Conservation (phyloP, 1,284 basidiomycete genomes). For the Ustilago bromivora region DNA sequence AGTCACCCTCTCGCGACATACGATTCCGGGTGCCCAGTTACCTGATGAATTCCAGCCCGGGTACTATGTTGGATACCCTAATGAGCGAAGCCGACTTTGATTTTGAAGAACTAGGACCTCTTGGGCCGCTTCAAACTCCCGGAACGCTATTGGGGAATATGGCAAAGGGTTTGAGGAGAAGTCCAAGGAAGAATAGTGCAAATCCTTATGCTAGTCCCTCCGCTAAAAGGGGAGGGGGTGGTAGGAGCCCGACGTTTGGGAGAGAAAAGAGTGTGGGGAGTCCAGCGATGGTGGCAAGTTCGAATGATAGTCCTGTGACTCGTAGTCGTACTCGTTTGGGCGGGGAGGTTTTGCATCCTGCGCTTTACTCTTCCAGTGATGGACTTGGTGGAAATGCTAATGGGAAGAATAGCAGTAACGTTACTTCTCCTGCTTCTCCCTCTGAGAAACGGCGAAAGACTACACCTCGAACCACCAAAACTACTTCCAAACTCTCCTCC, state of each 20-base stretch:
- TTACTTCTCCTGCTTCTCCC: conserved; percentile 54
- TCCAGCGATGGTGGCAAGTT: conserved; percentile 8
- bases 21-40: conserved; percentile 59
- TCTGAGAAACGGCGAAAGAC: conserved; percentile 14
- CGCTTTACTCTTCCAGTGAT: conserved; percentile 53
- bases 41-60: conserved; percentile 64
- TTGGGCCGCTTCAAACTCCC: conserved; percentile 43
- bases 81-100: conserved; percentile 63
- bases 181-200: conserved; percentile 64
- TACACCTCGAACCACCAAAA: neutral
- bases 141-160: conserved; percentile 35
- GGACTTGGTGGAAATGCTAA: conserved; percentile 11
- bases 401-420: conserved; percentile 49
- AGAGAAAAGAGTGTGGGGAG: conserved; percentile 4
- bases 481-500: neutral
- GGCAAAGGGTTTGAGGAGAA: conserved; percentile 49
- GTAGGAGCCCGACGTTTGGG: neutral
- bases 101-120: conserved; percentile 52
- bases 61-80: conserved; percentile 62
- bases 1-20: conserved; percentile 43
- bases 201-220: conserved; percentile 64
- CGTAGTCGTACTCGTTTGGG: conserved; percentile 47
- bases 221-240: conserved; percentile 1
- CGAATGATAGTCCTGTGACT: conserved; percentile 53
- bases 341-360: conserved; percentile 43